Conservation (phyloP, 176 grass and related monocot species). For the Bonia amplexicaulis region DNA sequence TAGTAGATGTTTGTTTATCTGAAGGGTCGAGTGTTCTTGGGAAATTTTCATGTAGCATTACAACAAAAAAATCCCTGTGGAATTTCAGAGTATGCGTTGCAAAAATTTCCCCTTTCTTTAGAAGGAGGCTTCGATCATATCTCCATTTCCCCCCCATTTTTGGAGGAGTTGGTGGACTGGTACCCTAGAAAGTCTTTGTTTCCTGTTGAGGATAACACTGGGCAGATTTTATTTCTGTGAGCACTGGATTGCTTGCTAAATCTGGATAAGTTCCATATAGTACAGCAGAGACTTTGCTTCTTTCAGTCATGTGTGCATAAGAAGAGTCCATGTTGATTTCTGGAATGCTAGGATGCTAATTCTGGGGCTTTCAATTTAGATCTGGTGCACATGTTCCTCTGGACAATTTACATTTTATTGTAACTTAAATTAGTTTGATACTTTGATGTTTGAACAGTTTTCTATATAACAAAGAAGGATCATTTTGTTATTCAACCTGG, state of each 20-base stretch:
- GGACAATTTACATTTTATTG: not conserved
- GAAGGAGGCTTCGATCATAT: not conserved
- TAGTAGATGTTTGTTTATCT: not conserved
- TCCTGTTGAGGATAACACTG: not conserved
- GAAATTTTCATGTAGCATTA: not conserved
- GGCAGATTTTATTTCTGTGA: not conserved
- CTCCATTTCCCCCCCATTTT: not conserved
- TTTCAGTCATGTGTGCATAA: not conserved
- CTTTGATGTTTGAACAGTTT: not conserved
- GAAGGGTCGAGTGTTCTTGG: not conserved
- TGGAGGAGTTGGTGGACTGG: not conserved
- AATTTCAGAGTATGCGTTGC: not conserved
- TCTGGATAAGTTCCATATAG: not conserved
- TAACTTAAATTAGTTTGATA: not conserved
- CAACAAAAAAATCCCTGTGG: not conserved
- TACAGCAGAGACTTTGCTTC: not conserved
- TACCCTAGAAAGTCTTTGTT: not conserved
- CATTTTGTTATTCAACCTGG: not conserved
- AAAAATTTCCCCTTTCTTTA: not conserved
- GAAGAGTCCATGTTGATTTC: not conserved
- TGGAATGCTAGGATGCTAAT: not conserved
- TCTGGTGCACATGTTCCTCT: not conserved
- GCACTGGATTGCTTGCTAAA: conserved; percentile 16
- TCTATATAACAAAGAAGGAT: not conserved
- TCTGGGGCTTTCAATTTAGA: not conserved